Evolutionary conservation across 176 grass and related monocot species (phyloP), one percentile per base, ranked within the genome.

Genomic region (Ensete ventricosum): DNA sequence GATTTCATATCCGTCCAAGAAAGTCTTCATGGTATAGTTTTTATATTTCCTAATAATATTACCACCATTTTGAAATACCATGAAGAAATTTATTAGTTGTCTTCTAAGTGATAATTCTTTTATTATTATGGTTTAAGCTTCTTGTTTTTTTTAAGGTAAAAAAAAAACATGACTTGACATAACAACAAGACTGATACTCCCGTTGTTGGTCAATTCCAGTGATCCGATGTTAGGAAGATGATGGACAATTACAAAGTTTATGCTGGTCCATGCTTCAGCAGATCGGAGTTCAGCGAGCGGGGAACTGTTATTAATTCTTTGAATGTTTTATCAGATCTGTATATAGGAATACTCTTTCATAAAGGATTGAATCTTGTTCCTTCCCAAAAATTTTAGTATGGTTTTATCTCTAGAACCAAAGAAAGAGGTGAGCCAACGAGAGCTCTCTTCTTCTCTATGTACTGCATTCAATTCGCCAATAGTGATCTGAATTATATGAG

Each of bases 21-120:
- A 99, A 82, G 53, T 67, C 80, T 25, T 84, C 86, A 13, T 84
- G 95, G 95, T 98, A 89, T 43, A 81, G 17, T 49, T 20, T 11
- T 70, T 67, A 8, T 34, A 1, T 50, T 20, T 2, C 17, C 9
- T 13, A 8, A 34, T 20, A 3, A 13, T 14, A 49, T 50, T 34
- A 9, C 9, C 25, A 9, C 7, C 9, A 29, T 14, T 29, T 43
- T 43, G 34, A 6, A 43, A 4, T 43, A 43, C 4, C 34, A 43
- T 43, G 34, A 43, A 43, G 34, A 43, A 43, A 43, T 6, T 43
- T 43, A 43, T 43, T 43, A 43, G 34, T 43, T 43, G 34, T 43
- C 34, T 43, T 43, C 4, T 43, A 6, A 43, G 34, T 43, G 34
- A 43, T 6, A 43, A 43, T 6, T 6, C 5, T 5, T 67, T 67